Percentiles rank a stretch among this genome's conserved stretches.
Conservation (phyloP, 2,329 filamentous ascomycete species). For the Ophiocordyceps robertsii region DNA sequence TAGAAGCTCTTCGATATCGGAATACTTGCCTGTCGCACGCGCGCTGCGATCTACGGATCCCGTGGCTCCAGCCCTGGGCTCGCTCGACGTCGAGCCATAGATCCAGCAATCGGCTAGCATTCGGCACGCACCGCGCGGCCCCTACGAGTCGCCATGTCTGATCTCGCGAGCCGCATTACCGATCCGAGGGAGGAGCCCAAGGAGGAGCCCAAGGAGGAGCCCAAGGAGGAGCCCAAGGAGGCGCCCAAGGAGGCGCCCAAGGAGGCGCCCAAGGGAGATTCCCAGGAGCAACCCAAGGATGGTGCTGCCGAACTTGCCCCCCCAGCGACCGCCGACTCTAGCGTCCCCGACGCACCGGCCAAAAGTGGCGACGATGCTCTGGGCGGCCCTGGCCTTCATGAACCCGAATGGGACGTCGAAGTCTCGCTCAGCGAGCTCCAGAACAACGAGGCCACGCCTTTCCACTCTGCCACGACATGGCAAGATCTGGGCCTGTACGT, state of each 20-base stretch:
- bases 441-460: conserved; percentile 70
- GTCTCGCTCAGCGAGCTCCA: conserved; percentile 87
- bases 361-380: conserved; percentile 22
- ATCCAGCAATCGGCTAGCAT: background rate
- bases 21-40: background rate
- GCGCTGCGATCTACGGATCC: background rate
- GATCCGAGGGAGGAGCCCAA: conserved; percentile 21
- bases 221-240: conserved; percentile 9
- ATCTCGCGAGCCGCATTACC: conserved; percentile 38
- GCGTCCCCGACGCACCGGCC: conserved; percentile 17
- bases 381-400: conserved; percentile 42
- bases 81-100: background rate
- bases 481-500: conserved; percentile 69
- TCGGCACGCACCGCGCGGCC: background rate
- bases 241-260: background rate
- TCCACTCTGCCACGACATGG: conserved; percentile 75
- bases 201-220: no score
- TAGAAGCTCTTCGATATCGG: background rate
- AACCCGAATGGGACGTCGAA: conserved; percentile 77
- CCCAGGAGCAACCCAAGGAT: background rate
- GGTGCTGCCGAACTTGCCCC: background rate
- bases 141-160: conserved; percentile 23
- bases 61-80: background rate
- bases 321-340: conserved; percentile 7
- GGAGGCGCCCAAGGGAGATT: no score